phyloP scores from a whole-genome alignment of 2,329 filamentous ascomycete genomes.

The Botrytis fragariae region DNA sequence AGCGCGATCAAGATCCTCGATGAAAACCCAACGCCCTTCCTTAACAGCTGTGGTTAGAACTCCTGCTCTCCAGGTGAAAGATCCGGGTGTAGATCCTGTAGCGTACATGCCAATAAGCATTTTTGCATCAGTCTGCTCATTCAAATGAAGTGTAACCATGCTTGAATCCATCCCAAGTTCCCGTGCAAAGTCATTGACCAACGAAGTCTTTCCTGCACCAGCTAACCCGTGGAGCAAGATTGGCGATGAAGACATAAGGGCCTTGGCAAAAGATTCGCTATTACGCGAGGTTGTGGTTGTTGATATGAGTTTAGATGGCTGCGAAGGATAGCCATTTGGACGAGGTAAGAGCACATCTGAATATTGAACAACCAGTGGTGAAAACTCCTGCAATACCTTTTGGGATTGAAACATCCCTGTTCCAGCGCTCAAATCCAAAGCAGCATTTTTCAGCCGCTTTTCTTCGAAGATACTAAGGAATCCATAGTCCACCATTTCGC shows the following conservation, averaged over 20 bases:
- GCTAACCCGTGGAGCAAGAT: conserved; percentile 79
- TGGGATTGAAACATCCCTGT: background rate
- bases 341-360: conserved; percentile 66
- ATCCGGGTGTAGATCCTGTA: conserved; percentile 80
- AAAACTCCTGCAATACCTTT: conserved; percentile 45
- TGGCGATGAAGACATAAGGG: conserved; percentile 66
- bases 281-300: conserved; percentile 74
- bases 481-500: conserved; percentile 70
- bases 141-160: conserved; percentile 93
- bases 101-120: conserved; percentile 93
- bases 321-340: conserved; percentile 49
- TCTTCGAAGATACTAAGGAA: conserved; percentile 64
- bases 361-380: conserved; percentile 61
- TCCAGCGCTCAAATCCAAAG: background rate
- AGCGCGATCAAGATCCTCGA: conserved; percentile 93
- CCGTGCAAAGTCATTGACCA: conserved; percentile 78
- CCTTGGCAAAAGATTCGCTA: conserved; percentile 63
- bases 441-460: conserved; percentile 33
- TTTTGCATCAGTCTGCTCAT: conserved; percentile 98
- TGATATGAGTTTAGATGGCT: conserved; percentile 56
- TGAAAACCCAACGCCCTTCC: conserved; percentile 94
- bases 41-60: conserved; percentile 90
- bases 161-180: conserved; percentile 73
- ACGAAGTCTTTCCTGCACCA: conserved; percentile 85
- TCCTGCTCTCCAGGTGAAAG: conserved; percentile 88